These are phyloP conservation scores for Botrytis fragariae DNA, from an alignment of 2,329 filamentous ascomycete species.

Conservation along the genomic window DNA sequence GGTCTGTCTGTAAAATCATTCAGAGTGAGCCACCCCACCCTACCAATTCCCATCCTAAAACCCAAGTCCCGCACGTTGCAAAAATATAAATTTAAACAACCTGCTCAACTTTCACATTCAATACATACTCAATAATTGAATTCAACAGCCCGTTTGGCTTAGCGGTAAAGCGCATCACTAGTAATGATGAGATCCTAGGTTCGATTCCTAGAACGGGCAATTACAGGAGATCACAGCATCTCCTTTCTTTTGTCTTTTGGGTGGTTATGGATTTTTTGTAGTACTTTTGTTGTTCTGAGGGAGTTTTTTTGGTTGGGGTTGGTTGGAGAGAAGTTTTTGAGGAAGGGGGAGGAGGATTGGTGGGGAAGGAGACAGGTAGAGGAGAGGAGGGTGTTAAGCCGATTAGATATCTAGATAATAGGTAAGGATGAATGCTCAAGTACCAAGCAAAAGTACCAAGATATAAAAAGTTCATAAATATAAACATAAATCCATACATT, in stretches of 20 bases:
- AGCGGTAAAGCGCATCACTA: constrained; percentile 13
- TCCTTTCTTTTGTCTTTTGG: neutral
- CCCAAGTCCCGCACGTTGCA: rapidly evolving
- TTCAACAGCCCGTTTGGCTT: neutral
- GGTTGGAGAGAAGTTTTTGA: neutral
- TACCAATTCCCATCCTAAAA: too few species aligned
- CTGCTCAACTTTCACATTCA: rapidly evolving
- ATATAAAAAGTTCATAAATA: neutral
- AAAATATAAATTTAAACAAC: rapidly evolving
- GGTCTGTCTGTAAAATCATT: too few species aligned
- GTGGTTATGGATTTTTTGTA: rapidly evolving
- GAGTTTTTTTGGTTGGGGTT: neutral
- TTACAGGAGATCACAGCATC: rapidly evolving
- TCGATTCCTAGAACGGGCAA: constrained; percentile 10
- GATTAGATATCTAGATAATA: neutral
- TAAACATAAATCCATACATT: neutral
- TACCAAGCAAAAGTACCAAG: neutral
- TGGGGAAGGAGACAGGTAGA: neutral
- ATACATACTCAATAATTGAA: rapidly evolving
- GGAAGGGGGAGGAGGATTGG: neutral
- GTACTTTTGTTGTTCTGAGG: neutral
- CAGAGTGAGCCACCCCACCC: too few species aligned
- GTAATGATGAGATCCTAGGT: constrained; percentile 13
- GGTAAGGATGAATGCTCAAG: neutral
- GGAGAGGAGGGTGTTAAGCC: neutral